These are phyloP conservation scores for Aspergillus brunneoviolaceus DNA, from an alignment of 2,329 filamentous ascomycete genomes.

Conservation along the genomic window DNA sequence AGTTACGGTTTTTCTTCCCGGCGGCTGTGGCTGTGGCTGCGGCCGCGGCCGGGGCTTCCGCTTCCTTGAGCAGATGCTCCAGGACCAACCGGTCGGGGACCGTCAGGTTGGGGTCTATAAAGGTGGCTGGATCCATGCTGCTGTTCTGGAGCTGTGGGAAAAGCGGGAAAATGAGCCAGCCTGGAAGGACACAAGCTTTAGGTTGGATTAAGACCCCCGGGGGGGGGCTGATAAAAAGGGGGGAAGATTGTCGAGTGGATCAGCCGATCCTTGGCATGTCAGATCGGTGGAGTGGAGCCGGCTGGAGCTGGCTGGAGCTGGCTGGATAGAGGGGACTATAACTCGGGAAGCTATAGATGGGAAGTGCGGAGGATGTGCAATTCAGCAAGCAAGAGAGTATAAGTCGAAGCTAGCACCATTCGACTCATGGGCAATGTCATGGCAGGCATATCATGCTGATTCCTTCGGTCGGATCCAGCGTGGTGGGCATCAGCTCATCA, in stretches of 20 bases:
- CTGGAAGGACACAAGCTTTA: neutral
- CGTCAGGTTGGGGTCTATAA: constrained; percentile 36
- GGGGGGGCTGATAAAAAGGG: neutral
- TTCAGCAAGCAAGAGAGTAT: too few species aligned
- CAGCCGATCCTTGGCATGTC: neutral
- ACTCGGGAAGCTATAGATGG: too few species aligned
- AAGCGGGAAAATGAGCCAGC: neutral
- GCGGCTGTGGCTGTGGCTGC: too few species aligned
- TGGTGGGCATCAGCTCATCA: too few species aligned
- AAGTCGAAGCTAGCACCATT: too few species aligned
- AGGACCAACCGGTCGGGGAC: constrained; percentile 42
- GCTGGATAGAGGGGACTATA: too few species aligned
- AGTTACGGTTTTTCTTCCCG: neutral
- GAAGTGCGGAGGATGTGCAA: too few species aligned
- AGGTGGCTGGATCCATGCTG: constrained; percentile 31
- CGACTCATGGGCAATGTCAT: too few species aligned
- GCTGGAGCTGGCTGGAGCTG: too few species aligned
- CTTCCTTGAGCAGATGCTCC: constrained; percentile 37
- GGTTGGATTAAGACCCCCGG: neutral
- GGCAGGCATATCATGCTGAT: too few species aligned
- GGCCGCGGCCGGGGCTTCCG: constrained; percentile 7
- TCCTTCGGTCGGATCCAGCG: too few species aligned
- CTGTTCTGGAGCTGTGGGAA: neutral
- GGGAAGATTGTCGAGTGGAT: neutral
- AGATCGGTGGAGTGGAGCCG: neutral